phyloP scores from a whole-genome alignment of 148 eudicot genomes.

The Rhododendron vialii region DNA sequence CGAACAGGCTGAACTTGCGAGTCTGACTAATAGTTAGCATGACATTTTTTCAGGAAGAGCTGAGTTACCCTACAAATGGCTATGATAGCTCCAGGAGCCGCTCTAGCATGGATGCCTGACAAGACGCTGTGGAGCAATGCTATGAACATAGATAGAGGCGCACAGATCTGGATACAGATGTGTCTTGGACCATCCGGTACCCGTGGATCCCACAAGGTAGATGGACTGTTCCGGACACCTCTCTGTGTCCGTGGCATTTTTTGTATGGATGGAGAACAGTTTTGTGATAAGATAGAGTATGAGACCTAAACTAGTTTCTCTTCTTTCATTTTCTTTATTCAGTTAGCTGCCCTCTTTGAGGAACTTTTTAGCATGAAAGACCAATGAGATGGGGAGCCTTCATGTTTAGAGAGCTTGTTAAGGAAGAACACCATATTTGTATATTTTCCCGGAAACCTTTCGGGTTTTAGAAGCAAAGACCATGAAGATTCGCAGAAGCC shows the following conservation, averaged over 20 bases:
- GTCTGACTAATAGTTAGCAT: not conserved
- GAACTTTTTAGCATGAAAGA: not conserved
- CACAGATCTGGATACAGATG: not conserved
- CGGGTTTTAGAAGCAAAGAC: not conserved
- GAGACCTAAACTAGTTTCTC: not conserved
- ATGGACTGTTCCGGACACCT: not conserved
- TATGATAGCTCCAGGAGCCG: slow-evolving; percentile 11
- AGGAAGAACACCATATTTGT: not conserved
- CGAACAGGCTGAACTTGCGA: not conserved
- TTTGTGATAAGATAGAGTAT: not conserved
- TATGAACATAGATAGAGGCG: not conserved
- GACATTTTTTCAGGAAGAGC: slow-evolving; percentile 11
- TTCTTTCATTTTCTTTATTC: not conserved
- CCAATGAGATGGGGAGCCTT: not conserved
- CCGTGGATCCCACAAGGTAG: not conserved
- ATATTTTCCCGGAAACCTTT: not conserved
- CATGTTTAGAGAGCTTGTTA: not conserved
- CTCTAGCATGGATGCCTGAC: slow-evolving; percentile 10
- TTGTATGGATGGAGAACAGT: not conserved
- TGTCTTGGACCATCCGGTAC: not conserved
- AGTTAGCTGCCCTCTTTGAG: not conserved
- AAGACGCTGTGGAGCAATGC: not conserved
- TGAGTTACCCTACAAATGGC: slow-evolving; percentile 13
- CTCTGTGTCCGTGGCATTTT: not conserved
- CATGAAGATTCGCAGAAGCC: not conserved